Conservation (phyloP, 2,329 filamentous ascomycete species). For the Aureobasidium sp. region DNA sequence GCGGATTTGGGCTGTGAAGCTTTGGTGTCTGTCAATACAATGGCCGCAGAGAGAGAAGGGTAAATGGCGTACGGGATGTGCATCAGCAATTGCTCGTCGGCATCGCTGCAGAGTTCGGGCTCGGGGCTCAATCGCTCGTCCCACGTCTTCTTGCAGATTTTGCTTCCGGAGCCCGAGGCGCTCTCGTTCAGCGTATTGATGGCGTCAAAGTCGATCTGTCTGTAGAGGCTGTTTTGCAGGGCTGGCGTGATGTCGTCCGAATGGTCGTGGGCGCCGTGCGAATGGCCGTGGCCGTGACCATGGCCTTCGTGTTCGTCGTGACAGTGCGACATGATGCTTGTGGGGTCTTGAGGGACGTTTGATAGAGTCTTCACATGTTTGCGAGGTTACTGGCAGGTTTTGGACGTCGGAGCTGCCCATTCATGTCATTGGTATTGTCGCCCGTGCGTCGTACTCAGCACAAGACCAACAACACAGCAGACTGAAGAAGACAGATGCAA, state of each 20-base stretch:
- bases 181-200: conserved; percentile 82
- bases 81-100: conserved; percentile 91
- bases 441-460: not conserved
- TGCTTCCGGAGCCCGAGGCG: conserved; percentile 58
- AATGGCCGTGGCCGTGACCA: conserved; percentile 37
- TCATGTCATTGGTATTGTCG: conserved; percentile 3
- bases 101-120: conserved; percentile 76
- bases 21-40: conserved; percentile 30
- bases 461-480: not conserved
- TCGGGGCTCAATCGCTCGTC: conserved; percentile 62
- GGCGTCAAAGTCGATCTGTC: conserved; percentile 82
- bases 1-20: conserved; percentile 89
- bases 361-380: not conserved
- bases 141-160: conserved; percentile 87
- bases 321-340: conserved; percentile 36
- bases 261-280: conserved; percentile 69
- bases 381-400: not conserved
- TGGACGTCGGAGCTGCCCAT: not conserved
- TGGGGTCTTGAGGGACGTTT: not conserved
- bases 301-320: conserved; percentile 41
- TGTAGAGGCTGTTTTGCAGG: conserved; percentile 82
- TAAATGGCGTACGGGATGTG: conserved; percentile 61
- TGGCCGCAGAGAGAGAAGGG: not conserved
- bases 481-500: not conserved
- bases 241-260: conserved; percentile 88